Percentiles rank a stretch among this genome's conserved stretches.
Evolutionary conservation across 2,329 filamentous ascomycete species (phyloP).

Genomic region (Onygena corvina): DNA sequence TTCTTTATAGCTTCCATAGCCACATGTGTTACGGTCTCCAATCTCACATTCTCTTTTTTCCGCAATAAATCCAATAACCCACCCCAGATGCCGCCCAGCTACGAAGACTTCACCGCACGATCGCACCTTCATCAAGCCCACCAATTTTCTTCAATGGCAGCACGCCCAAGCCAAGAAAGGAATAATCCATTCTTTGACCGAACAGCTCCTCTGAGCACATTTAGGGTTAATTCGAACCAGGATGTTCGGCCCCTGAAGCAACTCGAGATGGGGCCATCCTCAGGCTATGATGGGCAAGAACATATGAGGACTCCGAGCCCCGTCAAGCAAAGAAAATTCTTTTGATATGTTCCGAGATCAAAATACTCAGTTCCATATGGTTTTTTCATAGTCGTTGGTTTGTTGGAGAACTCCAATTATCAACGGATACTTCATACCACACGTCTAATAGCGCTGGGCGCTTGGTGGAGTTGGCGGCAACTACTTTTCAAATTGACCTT

Average conservation of each 20-base stretch:
- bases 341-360: conserved; percentile 4
- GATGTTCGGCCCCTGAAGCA: conserved; percentile 22
- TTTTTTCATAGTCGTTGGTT: not conserved
- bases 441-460: not conserved
- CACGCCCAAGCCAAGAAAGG: conserved; percentile 18
- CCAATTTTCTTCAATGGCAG: conserved; percentile 21
- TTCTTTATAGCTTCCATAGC: conserved; percentile 32
- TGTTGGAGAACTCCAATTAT: not conserved
- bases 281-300: conserved; percentile 22
- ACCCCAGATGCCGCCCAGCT: conserved; percentile 24
- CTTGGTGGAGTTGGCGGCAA: not conserved
- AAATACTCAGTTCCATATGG: not conserved
- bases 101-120: conserved; percentile 18
- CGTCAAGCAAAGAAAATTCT: conserved; percentile 22
- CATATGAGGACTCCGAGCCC: conserved; percentile 31
- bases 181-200: conserved; percentile 15
- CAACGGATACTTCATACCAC: not conserved
- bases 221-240: conserved; percentile 9
- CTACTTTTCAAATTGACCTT: not conserved
- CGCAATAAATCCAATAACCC: conserved; percentile 33
- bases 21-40: conserved; percentile 45
- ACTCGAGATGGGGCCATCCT: conserved; percentile 24
- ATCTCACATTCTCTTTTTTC: conserved; percentile 48
- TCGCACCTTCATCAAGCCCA: conserved; percentile 19
- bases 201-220: not conserved